These are phyloP conservation scores for Aspergillus sp. DNA, from an alignment of 2,329 filamentous ascomycete genomes.

Conservation along the genomic window DNA sequence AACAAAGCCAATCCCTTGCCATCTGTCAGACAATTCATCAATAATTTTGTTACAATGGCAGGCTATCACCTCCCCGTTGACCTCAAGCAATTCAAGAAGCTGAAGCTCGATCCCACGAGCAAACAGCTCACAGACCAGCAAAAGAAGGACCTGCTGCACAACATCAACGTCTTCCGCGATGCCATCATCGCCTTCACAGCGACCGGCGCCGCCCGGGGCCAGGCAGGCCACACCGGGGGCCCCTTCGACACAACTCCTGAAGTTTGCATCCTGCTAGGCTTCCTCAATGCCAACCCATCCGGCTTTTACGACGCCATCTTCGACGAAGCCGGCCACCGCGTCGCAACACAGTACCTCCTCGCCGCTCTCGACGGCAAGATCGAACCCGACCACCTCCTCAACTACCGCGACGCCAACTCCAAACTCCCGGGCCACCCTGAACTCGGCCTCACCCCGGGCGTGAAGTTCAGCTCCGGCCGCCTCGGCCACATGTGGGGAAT, in stretches of 20 bases:
- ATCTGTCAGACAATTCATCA: not conserved
- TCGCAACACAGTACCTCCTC: constrained; percentile 43
- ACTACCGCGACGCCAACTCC: constrained; percentile 42
- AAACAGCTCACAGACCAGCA: constrained; percentile 35
- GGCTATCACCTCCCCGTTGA: constrained; percentile 29
- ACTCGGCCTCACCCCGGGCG: constrained; percentile 39
- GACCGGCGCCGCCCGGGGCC: constrained; percentile 38
- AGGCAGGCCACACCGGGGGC: constrained; percentile 41
- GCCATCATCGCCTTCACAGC: constrained; percentile 42
- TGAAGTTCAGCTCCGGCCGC: constrained; percentile 43
- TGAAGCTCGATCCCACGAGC: constrained; percentile 35
- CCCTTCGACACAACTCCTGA: constrained; percentile 42
- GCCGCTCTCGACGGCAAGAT: constrained; percentile 39
- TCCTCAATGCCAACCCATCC: constrained; percentile 35
- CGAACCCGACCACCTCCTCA: constrained; percentile 39
- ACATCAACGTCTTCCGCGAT: constrained; percentile 41
- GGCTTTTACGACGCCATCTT: constrained; percentile 36
- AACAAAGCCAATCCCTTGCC: not conserved
- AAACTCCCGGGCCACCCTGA: constrained; percentile 43
- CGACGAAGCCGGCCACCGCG: constrained; percentile 41
- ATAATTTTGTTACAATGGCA: not conserved
- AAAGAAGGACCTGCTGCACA: constrained; percentile 37
- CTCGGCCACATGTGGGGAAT: constrained; percentile 43
- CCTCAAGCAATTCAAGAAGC: constrained; percentile 35
- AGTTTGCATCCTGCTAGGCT: constrained; percentile 40